These are phyloP conservation scores for Aureobasidium musti DNA, from an alignment of 2,329 filamentous ascomycete species.

Conservation along the genomic window DNA sequence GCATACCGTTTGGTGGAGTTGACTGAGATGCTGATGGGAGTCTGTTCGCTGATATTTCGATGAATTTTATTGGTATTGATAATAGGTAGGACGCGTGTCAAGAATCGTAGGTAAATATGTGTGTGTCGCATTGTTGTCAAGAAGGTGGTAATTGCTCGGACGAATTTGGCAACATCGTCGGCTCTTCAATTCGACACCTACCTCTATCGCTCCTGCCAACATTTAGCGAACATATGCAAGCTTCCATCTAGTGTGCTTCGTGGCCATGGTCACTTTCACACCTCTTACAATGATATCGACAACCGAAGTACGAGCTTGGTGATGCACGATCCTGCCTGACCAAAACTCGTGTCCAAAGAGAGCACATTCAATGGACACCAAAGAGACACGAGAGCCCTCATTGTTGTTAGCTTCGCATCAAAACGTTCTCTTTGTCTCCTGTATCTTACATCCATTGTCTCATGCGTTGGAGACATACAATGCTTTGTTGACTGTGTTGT, in stretches of 20 bases:
- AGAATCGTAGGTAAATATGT: neutral
- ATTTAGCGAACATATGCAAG: neutral
- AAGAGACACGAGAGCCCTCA: neutral
- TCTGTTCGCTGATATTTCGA: neutral
- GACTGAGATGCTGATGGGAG: neutral
- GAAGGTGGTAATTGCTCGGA: neutral
- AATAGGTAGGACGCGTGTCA: neutral
- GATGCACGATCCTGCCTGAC: neutral
- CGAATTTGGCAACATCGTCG: neutral
- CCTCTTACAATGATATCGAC: neutral
- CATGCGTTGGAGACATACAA: neutral
- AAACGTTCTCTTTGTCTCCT: neutral
- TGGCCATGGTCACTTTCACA: neutral
- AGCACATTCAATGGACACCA: neutral
- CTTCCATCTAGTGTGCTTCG: neutral
- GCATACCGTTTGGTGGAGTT: neutral
- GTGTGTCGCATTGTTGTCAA: neutral
- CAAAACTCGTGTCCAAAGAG: neutral
- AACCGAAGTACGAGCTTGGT: neutral
- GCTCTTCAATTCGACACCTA: neutral
- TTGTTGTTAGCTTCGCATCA: neutral
- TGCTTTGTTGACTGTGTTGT: conserved; percentile 5
- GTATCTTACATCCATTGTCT: neutral
- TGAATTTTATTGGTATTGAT: neutral
- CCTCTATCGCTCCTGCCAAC: neutral